These are phyloP conservation scores for Tetrahymena thermophila DNA, from an alignment of 73 alveolate species.

Conservation along the genomic window DNA sequence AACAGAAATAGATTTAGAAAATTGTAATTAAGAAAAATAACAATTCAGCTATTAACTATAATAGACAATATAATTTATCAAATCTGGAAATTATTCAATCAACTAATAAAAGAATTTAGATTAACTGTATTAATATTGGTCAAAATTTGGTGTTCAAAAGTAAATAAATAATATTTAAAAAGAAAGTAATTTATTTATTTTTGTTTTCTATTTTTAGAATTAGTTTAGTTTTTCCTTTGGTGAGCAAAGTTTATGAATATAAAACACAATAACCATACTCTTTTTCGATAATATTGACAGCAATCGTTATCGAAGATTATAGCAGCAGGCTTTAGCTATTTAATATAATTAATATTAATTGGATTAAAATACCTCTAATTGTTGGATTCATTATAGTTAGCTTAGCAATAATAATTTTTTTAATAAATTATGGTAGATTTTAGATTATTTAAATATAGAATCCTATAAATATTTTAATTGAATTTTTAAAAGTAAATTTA, in stretches of 20 bases:
- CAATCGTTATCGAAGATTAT: neutral
- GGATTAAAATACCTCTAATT: neutral
- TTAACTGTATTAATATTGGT: neutral
- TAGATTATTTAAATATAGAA: too few species aligned
- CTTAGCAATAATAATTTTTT: neutral
- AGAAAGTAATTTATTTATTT: too few species aligned
- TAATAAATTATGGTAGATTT: neutral
- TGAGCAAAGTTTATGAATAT: neutral
- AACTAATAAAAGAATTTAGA: neutral
- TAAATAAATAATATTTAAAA: too few species aligned
- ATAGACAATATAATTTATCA: neutral
- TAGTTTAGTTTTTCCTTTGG: neutral
- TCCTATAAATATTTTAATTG: neutral
- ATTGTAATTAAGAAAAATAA: neutral
- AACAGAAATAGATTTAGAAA: neutral
- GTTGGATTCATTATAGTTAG: neutral
- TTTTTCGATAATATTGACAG: neutral
- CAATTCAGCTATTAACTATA: neutral
- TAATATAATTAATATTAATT: too few species aligned
- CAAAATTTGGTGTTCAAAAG: neutral
- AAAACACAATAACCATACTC: neutral
- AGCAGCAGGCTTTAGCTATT: neutral
- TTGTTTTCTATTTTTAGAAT: neutral
- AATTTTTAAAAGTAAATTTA: too few species aligned
- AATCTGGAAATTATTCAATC: neutral